Percentiles rank a stretch among this genome's conserved stretches.
phyloP scores from a whole-genome alignment of 1,139 yeast genomes.

The Yamadazyma atmosphaerica region DNA sequence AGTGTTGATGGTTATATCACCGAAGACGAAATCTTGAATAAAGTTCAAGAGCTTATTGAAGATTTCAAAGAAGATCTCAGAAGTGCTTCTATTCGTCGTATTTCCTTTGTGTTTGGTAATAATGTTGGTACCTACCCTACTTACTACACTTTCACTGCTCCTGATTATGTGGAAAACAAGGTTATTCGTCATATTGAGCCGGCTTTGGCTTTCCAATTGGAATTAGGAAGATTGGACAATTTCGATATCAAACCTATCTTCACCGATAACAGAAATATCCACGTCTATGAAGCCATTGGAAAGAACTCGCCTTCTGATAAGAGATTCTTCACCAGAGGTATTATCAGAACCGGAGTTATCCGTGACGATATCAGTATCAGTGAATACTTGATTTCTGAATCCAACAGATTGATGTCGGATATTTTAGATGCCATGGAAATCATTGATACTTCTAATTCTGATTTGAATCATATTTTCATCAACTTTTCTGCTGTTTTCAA shows the following conservation, averaged over 20 bases:
- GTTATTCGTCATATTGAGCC: slow-evolving; percentile 98
- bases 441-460: slow-evolving; percentile 92
- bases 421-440: slow-evolving; percentile 93
- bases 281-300: slow-evolving; percentile 94
- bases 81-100: slow-evolving; percentile 79
- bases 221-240: slow-evolving; percentile 89
- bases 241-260: slow-evolving; percentile 92
- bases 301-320: slow-evolving; percentile 92
- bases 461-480: slow-evolving; percentile 93
- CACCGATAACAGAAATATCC: slow-evolving; percentile 96
- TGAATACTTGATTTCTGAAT: slow-evolving; percentile 93
- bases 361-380: slow-evolving; percentile 90
- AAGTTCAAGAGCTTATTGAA: slow-evolving; percentile 64
- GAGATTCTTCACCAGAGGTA: slow-evolving; percentile 95
- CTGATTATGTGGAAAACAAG: slow-evolving; percentile 77
- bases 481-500: slow-evolving; percentile 95
- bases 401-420: slow-evolving; percentile 93
- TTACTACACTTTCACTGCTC: slow-evolving; percentile 93
- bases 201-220: slow-evolving; percentile 96
- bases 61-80: slow-evolving; percentile 70
- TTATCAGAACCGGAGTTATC: slow-evolving; percentile 92
- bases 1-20: slow-evolving; percentile 71
- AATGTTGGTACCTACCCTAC: slow-evolving; percentile 87
- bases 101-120: slow-evolving; percentile 86
- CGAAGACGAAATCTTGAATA: slow-evolving; percentile 67